phyloP scores from a whole-genome alignment of 805 yeast species.

The Teunomyces pallodes region DNA sequence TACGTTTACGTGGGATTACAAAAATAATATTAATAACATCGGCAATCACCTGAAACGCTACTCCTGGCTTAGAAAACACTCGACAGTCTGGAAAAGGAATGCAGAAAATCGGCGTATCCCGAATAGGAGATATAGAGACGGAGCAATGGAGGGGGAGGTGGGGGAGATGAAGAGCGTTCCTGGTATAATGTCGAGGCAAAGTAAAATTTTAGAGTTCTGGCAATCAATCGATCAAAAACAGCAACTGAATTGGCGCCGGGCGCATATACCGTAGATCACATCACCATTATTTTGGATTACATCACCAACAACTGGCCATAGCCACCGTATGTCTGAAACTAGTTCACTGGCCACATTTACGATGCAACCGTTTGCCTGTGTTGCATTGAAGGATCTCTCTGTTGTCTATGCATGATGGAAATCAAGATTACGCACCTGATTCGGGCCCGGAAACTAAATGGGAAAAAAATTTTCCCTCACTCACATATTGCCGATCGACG shows the following conservation, averaged over 20 bases:
- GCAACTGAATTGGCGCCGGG: not conserved
- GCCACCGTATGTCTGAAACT: not conserved
- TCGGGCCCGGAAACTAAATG: not conserved
- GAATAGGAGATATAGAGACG: no score
- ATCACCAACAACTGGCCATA: not conserved
- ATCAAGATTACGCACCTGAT: not conserved
- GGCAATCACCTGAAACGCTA: no score
- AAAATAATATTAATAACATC: no score
- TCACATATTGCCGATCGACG: not conserved
- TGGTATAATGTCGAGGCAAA: not conserved
- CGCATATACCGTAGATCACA: not conserved
- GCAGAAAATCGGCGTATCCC: no score
- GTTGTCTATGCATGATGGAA: not conserved
- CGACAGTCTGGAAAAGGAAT: no score
- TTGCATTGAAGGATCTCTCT: not conserved
- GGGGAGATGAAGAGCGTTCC: not conserved
- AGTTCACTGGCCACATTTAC: not conserved
- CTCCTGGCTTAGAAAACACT: no score
- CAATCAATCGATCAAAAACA: not conserved
- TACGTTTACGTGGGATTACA: no score
- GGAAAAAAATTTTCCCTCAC: not conserved
- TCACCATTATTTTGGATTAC: not conserved
- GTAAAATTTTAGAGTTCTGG: not conserved
- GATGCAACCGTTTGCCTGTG: conserved; percentile 1
- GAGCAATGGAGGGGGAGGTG: no score